phyloP scores from a whole-genome alignment of 305 asterid species.

The Nicotiana rustica region DNA sequence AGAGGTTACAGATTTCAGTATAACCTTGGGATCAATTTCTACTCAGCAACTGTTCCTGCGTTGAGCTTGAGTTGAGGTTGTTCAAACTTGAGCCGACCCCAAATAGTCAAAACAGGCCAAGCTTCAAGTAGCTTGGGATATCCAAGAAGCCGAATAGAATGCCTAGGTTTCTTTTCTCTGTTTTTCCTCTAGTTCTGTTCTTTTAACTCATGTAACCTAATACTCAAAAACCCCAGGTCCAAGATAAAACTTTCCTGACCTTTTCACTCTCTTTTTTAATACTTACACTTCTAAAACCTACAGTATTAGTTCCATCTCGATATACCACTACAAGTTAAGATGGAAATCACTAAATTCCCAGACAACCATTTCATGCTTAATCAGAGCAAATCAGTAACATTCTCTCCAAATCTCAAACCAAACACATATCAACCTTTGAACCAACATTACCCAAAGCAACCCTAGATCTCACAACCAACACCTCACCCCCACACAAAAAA shows the following conservation, averaged over 20 bases:
- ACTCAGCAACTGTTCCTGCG: not conserved
- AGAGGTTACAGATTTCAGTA: slow-evolving; percentile 15
- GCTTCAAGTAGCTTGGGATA: slow-evolving; percentile 8
- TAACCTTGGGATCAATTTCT: not conserved
- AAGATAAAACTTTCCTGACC: not conserved
- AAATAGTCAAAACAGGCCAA: not conserved
- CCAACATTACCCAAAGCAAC: no score
- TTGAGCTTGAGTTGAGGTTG: not conserved
- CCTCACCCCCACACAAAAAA: no score
- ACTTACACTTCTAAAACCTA: not conserved
- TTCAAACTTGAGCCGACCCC: not conserved
- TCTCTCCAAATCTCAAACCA: no score
- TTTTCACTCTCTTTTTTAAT: not conserved
- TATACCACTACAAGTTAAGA: not conserved
- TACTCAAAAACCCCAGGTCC: not conserved
- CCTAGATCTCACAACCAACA: no score
- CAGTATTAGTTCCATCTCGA: not conserved
- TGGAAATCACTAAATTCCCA: not conserved
- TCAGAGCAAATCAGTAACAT: not conserved
- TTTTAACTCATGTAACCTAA: not conserved
- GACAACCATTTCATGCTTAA: not conserved
- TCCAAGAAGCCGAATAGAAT: not conserved
- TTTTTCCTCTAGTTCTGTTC: not conserved
- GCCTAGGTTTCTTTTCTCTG: not conserved
- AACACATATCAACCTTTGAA: no score